These are phyloP conservation scores for Colletotrichum acutatum DNA, from an alignment of 2,329 filamentous ascomycete species.

Conservation along the genomic window DNA sequence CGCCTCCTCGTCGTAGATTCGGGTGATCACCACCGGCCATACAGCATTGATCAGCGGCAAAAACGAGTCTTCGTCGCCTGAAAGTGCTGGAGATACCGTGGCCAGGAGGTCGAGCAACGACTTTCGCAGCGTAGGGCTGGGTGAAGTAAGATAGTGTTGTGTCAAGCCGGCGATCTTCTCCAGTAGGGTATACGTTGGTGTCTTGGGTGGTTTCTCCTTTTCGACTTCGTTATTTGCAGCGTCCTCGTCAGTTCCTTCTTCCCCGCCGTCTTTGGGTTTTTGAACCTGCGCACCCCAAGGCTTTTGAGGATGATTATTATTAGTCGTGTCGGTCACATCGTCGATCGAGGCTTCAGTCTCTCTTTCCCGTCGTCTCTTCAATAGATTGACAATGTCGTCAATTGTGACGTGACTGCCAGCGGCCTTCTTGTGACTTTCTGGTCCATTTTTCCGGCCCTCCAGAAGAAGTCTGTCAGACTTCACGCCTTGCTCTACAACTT, in stretches of 20 bases:
- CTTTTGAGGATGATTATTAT: constrained; percentile 45
- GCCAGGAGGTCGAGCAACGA: constrained; percentile 82
- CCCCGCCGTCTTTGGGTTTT: constrained; percentile 37
- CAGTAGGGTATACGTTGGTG: constrained; percentile 83
- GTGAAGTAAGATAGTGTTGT: constrained; percentile 90
- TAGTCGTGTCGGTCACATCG: constrained; percentile 47
- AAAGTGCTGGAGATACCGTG: constrained; percentile 77
- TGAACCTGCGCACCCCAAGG: constrained; percentile 44
- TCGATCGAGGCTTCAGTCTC: constrained; percentile 46
- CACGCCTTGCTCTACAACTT: constrained; percentile 85
- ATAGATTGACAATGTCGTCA: constrained; percentile 62
- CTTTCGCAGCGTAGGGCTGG: constrained; percentile 80
- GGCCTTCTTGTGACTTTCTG: constrained; percentile 56
- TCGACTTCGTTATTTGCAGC: background rate
- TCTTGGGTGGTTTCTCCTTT: constrained; percentile 71
- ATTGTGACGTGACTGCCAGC: constrained; percentile 48
- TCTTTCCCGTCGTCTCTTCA: constrained; percentile 50
- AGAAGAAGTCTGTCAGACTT: constrained; percentile 64
- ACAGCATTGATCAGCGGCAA: constrained; percentile 89
- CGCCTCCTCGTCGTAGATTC: constrained; percentile 73
- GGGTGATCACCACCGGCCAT: constrained; percentile 84
- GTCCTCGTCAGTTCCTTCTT: constrained; percentile 39
- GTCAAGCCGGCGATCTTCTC: constrained; percentile 84
- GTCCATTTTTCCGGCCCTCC: constrained; percentile 49
- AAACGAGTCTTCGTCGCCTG: constrained; percentile 83